A percentile compares a stretch with the other conserved stretches of the same genome.
These are phyloP conservation scores for Serendipita sp. DNA, from an alignment of 768 basidiomycete species.

Conservation along the genomic window DNA sequence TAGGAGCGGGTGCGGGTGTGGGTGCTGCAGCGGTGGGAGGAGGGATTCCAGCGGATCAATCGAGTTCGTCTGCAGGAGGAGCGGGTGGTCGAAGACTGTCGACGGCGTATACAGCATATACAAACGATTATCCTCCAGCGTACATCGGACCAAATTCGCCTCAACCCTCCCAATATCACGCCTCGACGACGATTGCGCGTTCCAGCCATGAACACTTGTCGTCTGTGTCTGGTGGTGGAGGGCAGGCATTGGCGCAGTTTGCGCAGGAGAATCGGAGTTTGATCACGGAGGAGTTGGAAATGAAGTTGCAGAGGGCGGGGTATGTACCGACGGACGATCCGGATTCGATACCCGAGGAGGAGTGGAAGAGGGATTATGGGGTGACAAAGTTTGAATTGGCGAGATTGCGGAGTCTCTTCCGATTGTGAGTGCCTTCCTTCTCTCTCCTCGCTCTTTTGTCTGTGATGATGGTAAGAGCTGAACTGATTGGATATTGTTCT, in stretches of 20 bases:
- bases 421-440: no score
- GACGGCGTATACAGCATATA: background rate
- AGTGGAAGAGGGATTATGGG: background rate
- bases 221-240: background rate
- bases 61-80: no score
- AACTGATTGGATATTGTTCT: no score
- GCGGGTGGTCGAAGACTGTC: no score
- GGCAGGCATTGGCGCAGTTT: background rate
- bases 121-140: background rate
- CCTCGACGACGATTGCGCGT: no score
- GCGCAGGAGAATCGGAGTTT: background rate
- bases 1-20: no score
- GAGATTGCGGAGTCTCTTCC: background rate
- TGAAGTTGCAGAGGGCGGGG: background rate
- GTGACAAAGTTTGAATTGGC: slow-evolving; percentile 1
- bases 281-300: background rate
- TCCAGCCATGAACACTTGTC: no score
- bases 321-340: background rate
- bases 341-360: background rate
- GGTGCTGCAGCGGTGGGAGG: no score
- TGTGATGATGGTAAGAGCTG: no score
- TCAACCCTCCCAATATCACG: background rate
- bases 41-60: no score
- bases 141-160: background rate
- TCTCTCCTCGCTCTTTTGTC: no score